Base-by-base conservation (phyloP, 768 basidiomycete genomes). In the Leccinum variicolor region DNA sequence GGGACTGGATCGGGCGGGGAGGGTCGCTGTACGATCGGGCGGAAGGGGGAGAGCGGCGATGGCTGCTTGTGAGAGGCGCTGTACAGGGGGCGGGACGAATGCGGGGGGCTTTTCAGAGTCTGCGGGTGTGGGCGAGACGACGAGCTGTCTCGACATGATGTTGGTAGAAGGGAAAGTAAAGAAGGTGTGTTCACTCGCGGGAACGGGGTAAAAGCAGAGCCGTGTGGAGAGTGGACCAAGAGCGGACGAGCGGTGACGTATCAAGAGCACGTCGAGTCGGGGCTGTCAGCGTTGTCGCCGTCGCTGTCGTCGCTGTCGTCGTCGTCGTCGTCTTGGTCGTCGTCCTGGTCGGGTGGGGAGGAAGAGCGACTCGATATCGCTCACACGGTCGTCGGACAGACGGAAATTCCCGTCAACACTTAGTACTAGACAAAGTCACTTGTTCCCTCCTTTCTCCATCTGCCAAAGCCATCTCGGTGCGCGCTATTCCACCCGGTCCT, bases 1-100 rank as follows among this genome's bases (percentile, higher is more conserved):
- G 0, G 59, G 13, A 6, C 1, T 23, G 3, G 50, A 6, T 8
- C 54, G 58, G 0, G 50, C 41, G 3, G 58, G 49, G 28, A 52
- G 29, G 10, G 13, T 26, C 2, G 54, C 51, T 29, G 53, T 1
- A 10, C 56, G 56, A 43, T 58, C 60, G 17, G 57, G 41, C 2
- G 52, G 26, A 0, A 60, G 55, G 19, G 56, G n/a, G 60, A 46
- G 17, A 1, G 17, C 4, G 14, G 55, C 55, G 1, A 59, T 21
- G 51, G 67, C 48, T 5, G 71, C 61, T 19, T 65, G 64, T 15
- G 66, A 72, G 8, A 73, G 50, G 10, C 70, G 52, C 56, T 66
- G 72, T 1, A 73, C 36, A 4, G 70, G 68, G 0, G 72, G 72
- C 10, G 72, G 70, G 14, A 73, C 55, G 33, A 66, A 71, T 50